Conservation (phyloP, 768 basidiomycete genomes). For the Artomyces pyxidatus region DNA sequence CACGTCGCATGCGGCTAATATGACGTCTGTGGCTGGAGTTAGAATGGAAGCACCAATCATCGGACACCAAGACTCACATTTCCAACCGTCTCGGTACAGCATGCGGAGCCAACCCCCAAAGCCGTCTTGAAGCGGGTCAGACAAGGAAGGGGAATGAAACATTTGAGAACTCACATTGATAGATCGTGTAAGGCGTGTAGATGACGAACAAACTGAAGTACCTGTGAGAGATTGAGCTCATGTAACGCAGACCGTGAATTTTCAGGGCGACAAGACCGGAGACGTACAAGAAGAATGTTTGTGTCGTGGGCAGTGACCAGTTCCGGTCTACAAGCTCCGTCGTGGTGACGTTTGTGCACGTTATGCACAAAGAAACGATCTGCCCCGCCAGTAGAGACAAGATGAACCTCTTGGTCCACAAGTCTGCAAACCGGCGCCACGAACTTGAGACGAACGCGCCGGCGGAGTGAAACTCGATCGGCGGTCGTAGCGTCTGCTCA, state of each 20-base stretch:
- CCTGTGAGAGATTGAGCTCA: constrained; percentile 26
- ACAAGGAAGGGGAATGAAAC: background rate
- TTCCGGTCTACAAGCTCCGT: constrained; percentile 63
- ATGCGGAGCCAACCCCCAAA: constrained; percentile 76
- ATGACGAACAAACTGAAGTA: constrained; percentile 69
- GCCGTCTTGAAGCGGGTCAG: constrained; percentile 45
- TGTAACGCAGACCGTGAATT: too few species aligned
- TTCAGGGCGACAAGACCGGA: too few species aligned
- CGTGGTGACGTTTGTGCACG: constrained; percentile 82
- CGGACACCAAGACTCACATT: too few species aligned
- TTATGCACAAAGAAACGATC: constrained; percentile 80
- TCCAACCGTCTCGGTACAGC: constrained; percentile 74
- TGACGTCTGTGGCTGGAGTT: constrained; percentile 57
- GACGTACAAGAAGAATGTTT: constrained; percentile 75
- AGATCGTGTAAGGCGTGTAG: constrained; percentile 88
- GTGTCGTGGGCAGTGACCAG: constrained; percentile 73
- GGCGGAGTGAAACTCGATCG: constrained; percentile 59
- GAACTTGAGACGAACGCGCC: constrained; percentile 45
- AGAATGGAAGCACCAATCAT: too few species aligned
- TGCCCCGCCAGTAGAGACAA: constrained; percentile 71
- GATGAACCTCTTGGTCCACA: constrained; percentile 73
- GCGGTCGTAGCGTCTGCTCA: constrained; percentile 33
- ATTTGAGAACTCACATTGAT: constrained; percentile 50
- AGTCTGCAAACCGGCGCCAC: constrained; percentile 53
- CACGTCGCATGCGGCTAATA: constrained; percentile 75